Percentiles rank a stretch among this genome's conserved stretches.
Conservation (phyloP, 2,329 filamentous ascomycete species). For the Cytospora piceicola region DNA sequence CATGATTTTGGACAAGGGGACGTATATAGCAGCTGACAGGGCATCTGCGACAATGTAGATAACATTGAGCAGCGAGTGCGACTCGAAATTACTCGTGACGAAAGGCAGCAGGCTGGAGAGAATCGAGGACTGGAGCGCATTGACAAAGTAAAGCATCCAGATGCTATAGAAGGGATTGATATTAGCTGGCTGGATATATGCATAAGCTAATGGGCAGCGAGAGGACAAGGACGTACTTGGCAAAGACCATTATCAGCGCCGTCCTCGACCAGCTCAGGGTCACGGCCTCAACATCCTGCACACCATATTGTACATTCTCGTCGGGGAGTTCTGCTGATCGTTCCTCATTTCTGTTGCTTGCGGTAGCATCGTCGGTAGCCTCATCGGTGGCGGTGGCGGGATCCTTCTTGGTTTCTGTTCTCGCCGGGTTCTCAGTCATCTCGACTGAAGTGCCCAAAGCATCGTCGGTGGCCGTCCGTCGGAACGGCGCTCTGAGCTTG, state of each 20-base stretch:
- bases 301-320: slow-evolving; percentile 32
- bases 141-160: slow-evolving; percentile 56
- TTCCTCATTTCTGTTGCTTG: not conserved
- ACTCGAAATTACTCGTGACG: slow-evolving; percentile 53
- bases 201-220: not conserved
- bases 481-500: not conserved
- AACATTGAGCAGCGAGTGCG: slow-evolving; percentile 58
- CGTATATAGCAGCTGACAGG: slow-evolving; percentile 61
- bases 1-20: slow-evolving; percentile 51
- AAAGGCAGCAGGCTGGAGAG: slow-evolving; percentile 48
- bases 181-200: not conserved
- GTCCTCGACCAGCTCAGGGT: slow-evolving; percentile 34
- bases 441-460: not conserved
- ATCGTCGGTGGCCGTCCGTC: not conserved
- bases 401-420: not conserved
- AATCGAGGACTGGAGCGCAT: slow-evolving; percentile 52
- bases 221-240: slow-evolving; percentile 36
- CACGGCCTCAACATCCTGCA: slow-evolving; percentile 35
- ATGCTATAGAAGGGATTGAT: slow-evolving; percentile 41
- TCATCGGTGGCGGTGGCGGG: not conserved
- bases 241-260: slow-evolving; percentile 36
- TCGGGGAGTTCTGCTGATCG: slow-evolving; percentile 14
- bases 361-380: not conserved
- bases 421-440: not conserved
- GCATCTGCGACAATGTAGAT: slow-evolving; percentile 57